phyloP scores from a whole-genome alignment of 176 grass and related monocot species.

The Aegilops sharonensis region DNA sequence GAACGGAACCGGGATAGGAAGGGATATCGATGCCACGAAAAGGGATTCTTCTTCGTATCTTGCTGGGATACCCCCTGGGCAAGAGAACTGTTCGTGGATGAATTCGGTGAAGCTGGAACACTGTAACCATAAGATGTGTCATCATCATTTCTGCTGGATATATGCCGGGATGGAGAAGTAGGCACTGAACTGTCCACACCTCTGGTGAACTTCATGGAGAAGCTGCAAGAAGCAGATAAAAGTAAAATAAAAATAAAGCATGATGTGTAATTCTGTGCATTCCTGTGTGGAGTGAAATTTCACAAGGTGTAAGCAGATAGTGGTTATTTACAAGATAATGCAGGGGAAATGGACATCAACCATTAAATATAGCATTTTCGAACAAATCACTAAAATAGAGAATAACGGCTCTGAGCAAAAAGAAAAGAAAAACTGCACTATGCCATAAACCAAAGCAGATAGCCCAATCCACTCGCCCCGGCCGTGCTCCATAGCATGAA shows the following conservation, averaged over 20 bases:
- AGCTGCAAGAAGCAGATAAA: slow-evolving; percentile 51
- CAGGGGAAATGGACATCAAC: neutral
- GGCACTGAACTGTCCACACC: slow-evolving; percentile 38
- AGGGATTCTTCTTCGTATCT: slow-evolving; percentile 48
- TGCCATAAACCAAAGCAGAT: neutral
- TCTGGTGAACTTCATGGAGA: slow-evolving; percentile 56
- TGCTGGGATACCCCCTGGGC: slow-evolving; percentile 13
- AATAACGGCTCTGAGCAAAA: neutral
- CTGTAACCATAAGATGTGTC: slow-evolving; percentile 44
- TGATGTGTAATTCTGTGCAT: neutral
- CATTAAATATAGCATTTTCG: neutral
- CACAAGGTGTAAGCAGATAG: too few species aligned
- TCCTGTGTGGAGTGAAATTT: neutral
- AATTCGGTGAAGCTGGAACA: slow-evolving; percentile 60
- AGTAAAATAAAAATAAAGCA: slow-evolving; percentile 4
- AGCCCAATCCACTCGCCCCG: neutral
- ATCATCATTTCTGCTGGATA: slow-evolving; percentile 52
- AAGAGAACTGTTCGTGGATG: slow-evolving; percentile 38
- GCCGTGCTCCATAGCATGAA: neutral
- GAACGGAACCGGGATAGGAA: slow-evolving; percentile 67
- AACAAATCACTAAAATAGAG: neutral
- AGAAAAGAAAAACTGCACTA: neutral
- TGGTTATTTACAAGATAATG: neutral
- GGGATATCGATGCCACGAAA: slow-evolving; percentile 45
- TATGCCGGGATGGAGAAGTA: slow-evolving; percentile 36